phyloP scores from a whole-genome alignment of 1,284 basidiomycete species.

The Cryptococcus deneoformans region DNA sequence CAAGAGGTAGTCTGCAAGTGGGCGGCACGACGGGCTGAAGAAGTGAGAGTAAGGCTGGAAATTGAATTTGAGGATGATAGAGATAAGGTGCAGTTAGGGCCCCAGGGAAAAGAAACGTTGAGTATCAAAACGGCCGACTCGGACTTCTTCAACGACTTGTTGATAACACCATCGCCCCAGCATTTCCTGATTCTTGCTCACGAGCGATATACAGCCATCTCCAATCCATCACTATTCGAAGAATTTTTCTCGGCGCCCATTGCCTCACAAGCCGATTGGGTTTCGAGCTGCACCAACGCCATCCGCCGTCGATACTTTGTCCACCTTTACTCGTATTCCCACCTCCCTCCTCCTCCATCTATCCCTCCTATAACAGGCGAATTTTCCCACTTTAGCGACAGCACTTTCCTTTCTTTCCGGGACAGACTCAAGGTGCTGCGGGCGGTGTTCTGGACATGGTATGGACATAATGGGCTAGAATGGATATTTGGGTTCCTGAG shows the following conservation, averaged over 20 bases:
- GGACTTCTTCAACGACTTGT: conserved; percentile 57
- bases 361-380: conserved; percentile 5
- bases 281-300: conserved; percentile 12
- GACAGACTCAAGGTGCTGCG: conserved; percentile 4
- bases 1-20: conserved; percentile 47
- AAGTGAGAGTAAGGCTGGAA: conserved; percentile 46
- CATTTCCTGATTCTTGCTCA: conserved; percentile 51
- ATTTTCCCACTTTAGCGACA: conserved; percentile 13
- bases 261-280: background rate
- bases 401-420: background rate
- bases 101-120: conserved; percentile 23
- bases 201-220: conserved; percentile 45
- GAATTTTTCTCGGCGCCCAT: conserved; percentile 46
- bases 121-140: conserved; percentile 57
- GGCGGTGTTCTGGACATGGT: conserved; percentile 35
- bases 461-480: conserved; percentile 49
- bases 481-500: conserved; percentile 46
- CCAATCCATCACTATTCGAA: conserved; percentile 47
- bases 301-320: conserved; percentile 14
- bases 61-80: conserved; percentile 31
- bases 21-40: conserved; percentile 45
- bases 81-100: conserved; percentile 1
- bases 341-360: conserved; percentile 14
- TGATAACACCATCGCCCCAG: conserved; percentile 53
- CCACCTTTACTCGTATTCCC: conserved; percentile 20